Conservation (phyloP, 2,329 filamentous ascomycete species). For the Fusarium lyarnte region DNA sequence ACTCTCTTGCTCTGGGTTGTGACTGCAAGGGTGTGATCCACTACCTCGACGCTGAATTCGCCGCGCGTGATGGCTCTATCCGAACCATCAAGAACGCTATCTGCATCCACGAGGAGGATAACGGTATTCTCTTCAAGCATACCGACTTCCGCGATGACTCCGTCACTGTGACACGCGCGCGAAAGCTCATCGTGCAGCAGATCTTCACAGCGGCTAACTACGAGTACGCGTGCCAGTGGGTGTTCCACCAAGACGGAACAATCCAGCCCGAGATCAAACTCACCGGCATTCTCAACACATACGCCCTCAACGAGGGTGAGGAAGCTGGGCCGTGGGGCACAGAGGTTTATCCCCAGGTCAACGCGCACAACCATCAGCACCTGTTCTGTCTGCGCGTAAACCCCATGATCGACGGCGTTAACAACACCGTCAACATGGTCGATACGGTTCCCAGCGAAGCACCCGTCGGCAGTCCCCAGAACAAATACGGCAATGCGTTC, state of each 20-base stretch:
- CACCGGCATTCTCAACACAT: conserved; percentile 93
- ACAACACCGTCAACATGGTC: conserved; percentile 86
- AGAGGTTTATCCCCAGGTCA: conserved; percentile 83
- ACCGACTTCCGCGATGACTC: conserved; percentile 93
- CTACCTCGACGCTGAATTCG: conserved; percentile 89
- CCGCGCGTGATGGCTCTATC: conserved; percentile 78
- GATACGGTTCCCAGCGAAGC: conserved; percentile 78
- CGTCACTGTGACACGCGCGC: conserved; percentile 83
- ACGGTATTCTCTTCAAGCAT: conserved; percentile 92
- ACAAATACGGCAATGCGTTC: conserved; percentile 91
- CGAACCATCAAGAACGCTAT: conserved; percentile 92
- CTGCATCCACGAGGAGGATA: conserved; percentile 94
- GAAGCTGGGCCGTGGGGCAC: conserved; percentile 90
- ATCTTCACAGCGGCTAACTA: conserved; percentile 97
- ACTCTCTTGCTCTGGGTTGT: conserved; percentile 78
- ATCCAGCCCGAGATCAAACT: conserved; percentile 92
- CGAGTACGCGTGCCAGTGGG: conserved; percentile 83
- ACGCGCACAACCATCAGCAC: conserved; percentile 96
- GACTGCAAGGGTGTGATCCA: conserved; percentile 92
- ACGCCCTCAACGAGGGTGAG: conserved; percentile 81
- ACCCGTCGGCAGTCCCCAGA: conserved; percentile 81
- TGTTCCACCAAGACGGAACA: conserved; percentile 86
- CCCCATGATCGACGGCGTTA: conserved; percentile 84
- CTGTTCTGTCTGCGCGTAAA: conserved; percentile 91
- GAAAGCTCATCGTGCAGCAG: conserved; percentile 88